Base-by-base conservation (phyloP, 164 flowering plant genomes). In the Dillenia turbinata region DNA sequence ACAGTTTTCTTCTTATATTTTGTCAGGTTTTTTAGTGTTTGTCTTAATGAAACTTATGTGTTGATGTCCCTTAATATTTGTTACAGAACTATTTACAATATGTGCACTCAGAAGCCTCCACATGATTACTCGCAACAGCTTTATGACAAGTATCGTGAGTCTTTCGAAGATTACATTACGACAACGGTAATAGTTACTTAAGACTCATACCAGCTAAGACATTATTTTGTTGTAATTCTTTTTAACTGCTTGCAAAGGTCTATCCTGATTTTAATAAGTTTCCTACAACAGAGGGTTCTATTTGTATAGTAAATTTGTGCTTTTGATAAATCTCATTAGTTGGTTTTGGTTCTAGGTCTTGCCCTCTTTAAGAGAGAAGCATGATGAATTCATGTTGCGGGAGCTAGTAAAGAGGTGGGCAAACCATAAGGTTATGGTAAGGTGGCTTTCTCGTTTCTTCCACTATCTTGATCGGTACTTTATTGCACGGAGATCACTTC, bases 371-470 rank as follows among this genome's bases (percentile, higher is more conserved):
- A 85, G 81, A 61, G 97, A 92, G 69, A 95, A 91, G 66, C 97
- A 95, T 70, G 97, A 89, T 62, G 99, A 89, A 63, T 95, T 86
- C 70, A 78, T 91, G 99, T 64, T 95, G 74, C 88, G 90, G 61
- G 99, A 91, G 74, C 97, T 95, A 55, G 97, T 92, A 24, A 80
- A 84, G 66, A 85, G 97, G 71, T 95, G 99, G 99, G 70, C 81
- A 43, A 89, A 95, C 71, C 97, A 92, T 77, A 95, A 92, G 73
- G 79, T 91, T 54, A 89, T 92, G 97, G 94, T 91, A 56, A 81
- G 97, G 64, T 92, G 97, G 99, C 88, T 95, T 57, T 89, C 97
- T 19, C 83, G 96, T 12, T 92, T 92, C 87, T 92, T 95, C 66
- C 76, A 74, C 61, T 92, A 89, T 76, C 87, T 95, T 55, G 99